A percentile compares a stretch with the other conserved stretches of the same genome.
Conservation (phyloP, 352 stramenopile genomes). For the Peronospora belbahrii region DNA sequence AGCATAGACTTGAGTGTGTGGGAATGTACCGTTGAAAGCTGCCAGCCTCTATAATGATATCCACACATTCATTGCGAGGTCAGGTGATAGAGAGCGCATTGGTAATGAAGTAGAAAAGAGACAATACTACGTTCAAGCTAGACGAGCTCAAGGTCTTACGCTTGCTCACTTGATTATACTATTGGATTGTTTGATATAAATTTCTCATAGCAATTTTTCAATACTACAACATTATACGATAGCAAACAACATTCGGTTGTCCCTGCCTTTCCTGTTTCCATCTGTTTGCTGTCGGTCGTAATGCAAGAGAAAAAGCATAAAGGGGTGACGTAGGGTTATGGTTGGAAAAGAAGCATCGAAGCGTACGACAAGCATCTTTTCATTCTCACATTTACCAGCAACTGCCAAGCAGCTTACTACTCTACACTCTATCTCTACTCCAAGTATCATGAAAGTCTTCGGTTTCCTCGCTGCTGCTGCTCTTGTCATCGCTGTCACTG, state of each 20-base stretch:
- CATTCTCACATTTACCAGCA: constrained; percentile 37
- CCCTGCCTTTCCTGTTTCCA: constrained; percentile 4
- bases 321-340: constrained; percentile 7
- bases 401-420: constrained; percentile 30
- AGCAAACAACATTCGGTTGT: constrained; percentile 2
- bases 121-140: too few species aligned
- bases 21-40: too few species aligned
- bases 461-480: constrained; percentile 29
- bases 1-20: too few species aligned
- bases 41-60: too few species aligned
- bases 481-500: constrained; percentile 28
- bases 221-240: constrained; percentile 12
- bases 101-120: too few species aligned
- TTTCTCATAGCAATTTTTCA: too few species aligned
- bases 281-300: constrained; percentile 12
- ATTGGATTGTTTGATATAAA: too few species aligned
- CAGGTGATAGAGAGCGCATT: too few species aligned
- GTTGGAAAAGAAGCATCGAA: neutral
- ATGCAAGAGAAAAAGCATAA: neutral
- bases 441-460: constrained; percentile 39
- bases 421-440: neutral
- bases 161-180: too few species aligned
- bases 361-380: constrained; percentile 5
- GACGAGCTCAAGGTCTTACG: too few species aligned
- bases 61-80: too few species aligned